phyloP scores from a whole-genome alignment of 1,284 basidiomycete genomes.

The Tilletia caries region DNA sequence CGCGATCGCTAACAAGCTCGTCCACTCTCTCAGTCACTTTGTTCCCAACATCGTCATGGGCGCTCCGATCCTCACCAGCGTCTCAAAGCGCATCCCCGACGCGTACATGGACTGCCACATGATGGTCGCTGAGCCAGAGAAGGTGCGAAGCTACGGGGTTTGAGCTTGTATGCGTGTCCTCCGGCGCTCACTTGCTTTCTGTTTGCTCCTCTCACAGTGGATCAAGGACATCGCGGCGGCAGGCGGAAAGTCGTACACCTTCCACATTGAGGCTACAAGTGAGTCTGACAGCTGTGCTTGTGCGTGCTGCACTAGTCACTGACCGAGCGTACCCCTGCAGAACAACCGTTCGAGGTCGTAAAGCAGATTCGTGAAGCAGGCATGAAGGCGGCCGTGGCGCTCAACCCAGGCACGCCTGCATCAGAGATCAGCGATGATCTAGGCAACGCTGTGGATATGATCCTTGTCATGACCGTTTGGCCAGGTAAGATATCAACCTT shows the following conservation, averaged over 20 bases:
- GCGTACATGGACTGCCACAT: constrained; percentile 99
- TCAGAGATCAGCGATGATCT: constrained; percentile 49
- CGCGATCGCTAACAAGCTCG: background rate
- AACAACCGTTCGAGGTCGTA: constrained; percentile 50
- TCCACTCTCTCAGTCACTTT: constrained; percentile 69
- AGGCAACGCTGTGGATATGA: constrained; percentile 50
- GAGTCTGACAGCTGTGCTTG: constrained; percentile 55
- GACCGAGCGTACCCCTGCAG: constrained; percentile 59
- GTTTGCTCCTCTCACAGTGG: constrained; percentile 78
- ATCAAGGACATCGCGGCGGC: constrained; percentile 92
- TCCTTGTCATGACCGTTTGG: constrained; percentile 54
- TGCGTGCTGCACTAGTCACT: background rate
- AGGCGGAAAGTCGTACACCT: constrained; percentile 90
- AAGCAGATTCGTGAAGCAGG: constrained; percentile 47
- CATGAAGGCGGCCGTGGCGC: constrained; percentile 51
- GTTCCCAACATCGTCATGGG: constrained; percentile 80
- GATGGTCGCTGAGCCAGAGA: constrained; percentile 95
- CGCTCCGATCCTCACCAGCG: constrained; percentile 80
- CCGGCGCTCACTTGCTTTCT: background rate
- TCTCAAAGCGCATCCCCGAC: constrained; percentile 82
- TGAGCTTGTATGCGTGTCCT: no score
- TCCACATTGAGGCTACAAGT: constrained; percentile 88
- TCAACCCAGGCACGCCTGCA: constrained; percentile 52
- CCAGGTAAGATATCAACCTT: constrained; percentile 25
- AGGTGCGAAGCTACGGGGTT: constrained; percentile 59